These are phyloP conservation scores for Oryza meridionalis DNA, from an alignment of 176 grass and related monocot genomes.

Conservation along the genomic window DNA sequence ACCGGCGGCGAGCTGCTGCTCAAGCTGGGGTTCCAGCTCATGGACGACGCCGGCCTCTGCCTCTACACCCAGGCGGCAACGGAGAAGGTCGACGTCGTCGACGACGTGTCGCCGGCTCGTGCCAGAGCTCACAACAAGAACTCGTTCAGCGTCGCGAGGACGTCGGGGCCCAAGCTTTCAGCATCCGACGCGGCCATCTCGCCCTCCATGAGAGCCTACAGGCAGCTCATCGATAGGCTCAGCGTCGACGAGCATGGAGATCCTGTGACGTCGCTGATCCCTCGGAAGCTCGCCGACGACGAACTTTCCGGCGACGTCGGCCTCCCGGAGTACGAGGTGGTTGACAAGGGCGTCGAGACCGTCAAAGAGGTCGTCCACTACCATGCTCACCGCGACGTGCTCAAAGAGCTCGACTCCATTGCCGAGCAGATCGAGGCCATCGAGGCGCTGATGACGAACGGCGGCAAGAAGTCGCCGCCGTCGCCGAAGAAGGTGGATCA, in stretches of 20 bases:
- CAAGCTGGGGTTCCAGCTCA: constrained; percentile 83
- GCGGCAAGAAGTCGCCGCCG: constrained; percentile 34
- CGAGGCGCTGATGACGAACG: constrained; percentile 54
- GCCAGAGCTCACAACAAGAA: constrained; percentile 62
- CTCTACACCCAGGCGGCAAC: constrained; percentile 52
- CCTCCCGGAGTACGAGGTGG: constrained; percentile 73
- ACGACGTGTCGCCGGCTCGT: constrained; percentile 20
- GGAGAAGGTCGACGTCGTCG: neutral
- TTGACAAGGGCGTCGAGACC: constrained; percentile 82
- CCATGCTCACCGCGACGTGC: constrained; percentile 56
- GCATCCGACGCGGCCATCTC: constrained; percentile 50
- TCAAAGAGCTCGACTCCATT: constrained; percentile 77
- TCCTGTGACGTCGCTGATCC: neutral
- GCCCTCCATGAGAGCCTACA: constrained; percentile 54
- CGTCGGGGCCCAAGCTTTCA: constrained; percentile 26
- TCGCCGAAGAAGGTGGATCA: constrained; percentile 28
- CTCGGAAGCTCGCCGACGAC: constrained; percentile 42
- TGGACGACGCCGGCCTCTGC: constrained; percentile 61
- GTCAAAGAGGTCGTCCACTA: constrained; percentile 77
- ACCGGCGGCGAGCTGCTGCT: constrained; percentile 63
- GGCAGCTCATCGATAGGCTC: constrained; percentile 43
- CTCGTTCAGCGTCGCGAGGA: constrained; percentile 56
- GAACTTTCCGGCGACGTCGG: constrained; percentile 18
- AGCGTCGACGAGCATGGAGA: constrained; percentile 35
- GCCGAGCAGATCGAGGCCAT: constrained; percentile 75